Evolutionary conservation across 2,329 filamentous ascomycete species (phyloP).

Genomic region (Aureobasidium mangrovei): DNA sequence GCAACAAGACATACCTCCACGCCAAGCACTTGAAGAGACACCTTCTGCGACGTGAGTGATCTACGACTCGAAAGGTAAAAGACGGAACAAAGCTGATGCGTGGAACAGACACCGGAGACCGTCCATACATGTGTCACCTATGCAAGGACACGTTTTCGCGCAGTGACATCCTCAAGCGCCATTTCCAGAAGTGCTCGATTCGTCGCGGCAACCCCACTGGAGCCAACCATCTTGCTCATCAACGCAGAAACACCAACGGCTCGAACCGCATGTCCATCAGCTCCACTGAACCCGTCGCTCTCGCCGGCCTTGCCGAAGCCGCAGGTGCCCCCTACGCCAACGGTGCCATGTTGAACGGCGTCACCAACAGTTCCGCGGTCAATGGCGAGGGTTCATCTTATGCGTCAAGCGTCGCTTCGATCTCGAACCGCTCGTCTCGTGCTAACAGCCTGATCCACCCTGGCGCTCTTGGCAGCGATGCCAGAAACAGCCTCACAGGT

Average conservation of each 20-base stretch:
- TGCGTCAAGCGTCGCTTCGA: constrained; percentile 30
- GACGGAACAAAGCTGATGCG: constrained; percentile 28
- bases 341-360: constrained; percentile 18
- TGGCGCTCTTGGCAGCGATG: constrained; percentile 20
- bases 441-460: constrained; percentile 42
- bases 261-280: constrained; percentile 28
- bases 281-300: constrained; percentile 29
- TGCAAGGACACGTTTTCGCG: constrained; percentile 97
- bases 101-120: constrained; percentile 78
- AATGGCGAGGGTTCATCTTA: constrained; percentile 27
- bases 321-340: constrained; percentile 22
- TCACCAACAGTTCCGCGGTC: constrained; percentile 28
- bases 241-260: constrained; percentile 38
- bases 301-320: constrained; percentile 28
- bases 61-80: constrained; percentile 1
- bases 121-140: constrained; percentile 95
- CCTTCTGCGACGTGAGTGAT: constrained; percentile 80
- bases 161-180: constrained; percentile 95
- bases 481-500: constrained; percentile 16
- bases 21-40: constrained; percentile 97
- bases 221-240: constrained; percentile 83
- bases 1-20: constrained; percentile 95
- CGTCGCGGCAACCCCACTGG: constrained; percentile 92
- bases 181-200: constrained; percentile 98
- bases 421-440: constrained; percentile 40